Evolutionary conservation across 176 grass and related monocot species (phyloP), one percentile per base, ranked within the genome.

Genomic region (Aegilops longissima): DNA sequence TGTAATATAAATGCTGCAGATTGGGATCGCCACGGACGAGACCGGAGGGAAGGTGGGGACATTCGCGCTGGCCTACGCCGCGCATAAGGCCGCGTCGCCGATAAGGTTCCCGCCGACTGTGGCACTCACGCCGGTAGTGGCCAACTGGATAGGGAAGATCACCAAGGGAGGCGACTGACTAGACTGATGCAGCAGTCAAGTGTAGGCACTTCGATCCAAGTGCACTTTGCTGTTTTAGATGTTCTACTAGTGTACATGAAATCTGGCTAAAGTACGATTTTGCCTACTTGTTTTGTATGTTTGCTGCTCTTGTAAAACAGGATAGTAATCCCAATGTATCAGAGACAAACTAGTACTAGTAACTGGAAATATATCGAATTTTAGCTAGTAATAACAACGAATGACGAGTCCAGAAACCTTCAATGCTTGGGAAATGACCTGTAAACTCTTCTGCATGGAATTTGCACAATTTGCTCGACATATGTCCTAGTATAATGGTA

Each of bases 101-200:
- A 99, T 99, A 66, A 99, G 97, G 93, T 99, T 99, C 86, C 97
- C 92, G 74, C 97, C 97, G 6, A 99, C 97, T 3, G 94, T 99
- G 72, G 94, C 94, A 34, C 89, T 97, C 17, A 99, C 97, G 64
- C 97, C 97, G 12, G 83, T 99, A 9, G 94, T 99, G 44, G 97
- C 97, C 24, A 66, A 81, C 86, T 99, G 94, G 94, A 93, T 99
- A 9, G 92, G 97, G 61, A 95, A 93, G 91, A 90, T 85, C 59
- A 88, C 40, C 49, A 79, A 96, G 78, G 81, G 78, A 17, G 31
- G 79, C 35, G 83, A 93, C 62, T 89, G 91, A 83, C 44, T 45
- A 0, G 11, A 45, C 52, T 21, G 52, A 56, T 88, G 84, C 65
- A 39, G 16, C 16, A 9, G 45, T 73, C 1, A 74, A 67, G 49